These are phyloP conservation scores for Exophiala dermatitidis DNA, from an alignment of 2,329 filamentous ascomycete genomes.

Conservation along the genomic window DNA sequence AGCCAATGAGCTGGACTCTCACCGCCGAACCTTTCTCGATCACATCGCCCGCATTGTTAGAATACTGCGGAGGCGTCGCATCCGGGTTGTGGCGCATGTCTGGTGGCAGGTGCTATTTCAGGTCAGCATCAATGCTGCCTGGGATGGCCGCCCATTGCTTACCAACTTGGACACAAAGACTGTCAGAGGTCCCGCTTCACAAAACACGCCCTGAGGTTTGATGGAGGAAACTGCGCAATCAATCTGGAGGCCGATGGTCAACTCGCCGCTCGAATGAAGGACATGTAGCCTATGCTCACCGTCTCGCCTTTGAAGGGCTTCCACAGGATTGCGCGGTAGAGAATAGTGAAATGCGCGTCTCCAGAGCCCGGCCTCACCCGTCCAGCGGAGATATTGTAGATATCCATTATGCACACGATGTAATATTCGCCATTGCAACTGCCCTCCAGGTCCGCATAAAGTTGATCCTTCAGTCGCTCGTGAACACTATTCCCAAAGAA, in stretches of 20 bases:
- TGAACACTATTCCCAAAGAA: slow-evolving; percentile 95
- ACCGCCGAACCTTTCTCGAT: slow-evolving; percentile 93
- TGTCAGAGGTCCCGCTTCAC: slow-evolving; percentile 42
- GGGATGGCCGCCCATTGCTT: slow-evolving; percentile 11
- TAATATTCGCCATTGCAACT: slow-evolving; percentile 94
- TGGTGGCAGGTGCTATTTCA: slow-evolving; percentile 58
- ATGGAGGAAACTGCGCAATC: slow-evolving; percentile 90
- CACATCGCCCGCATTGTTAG: slow-evolving; percentile 80
- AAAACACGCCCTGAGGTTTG: slow-evolving; percentile 78
- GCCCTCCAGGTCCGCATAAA: slow-evolving; percentile 89
- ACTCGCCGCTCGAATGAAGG: not conserved
- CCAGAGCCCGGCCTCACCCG: slow-evolving; percentile 87
- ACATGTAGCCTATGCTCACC: slow-evolving; percentile 41
- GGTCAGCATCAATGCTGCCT: slow-evolving; percentile 8
- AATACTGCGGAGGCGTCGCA: slow-evolving; percentile 92
- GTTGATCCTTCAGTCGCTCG: slow-evolving; percentile 79
- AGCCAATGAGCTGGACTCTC: slow-evolving; percentile 88
- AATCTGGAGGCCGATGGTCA: slow-evolving; percentile 51
- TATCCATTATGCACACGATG: slow-evolving; percentile 96
- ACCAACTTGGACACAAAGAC: slow-evolving; percentile 47
- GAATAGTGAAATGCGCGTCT: slow-evolving; percentile 87
- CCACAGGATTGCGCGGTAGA: slow-evolving; percentile 95
- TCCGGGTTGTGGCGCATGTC: slow-evolving; percentile 94
- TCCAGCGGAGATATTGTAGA: slow-evolving; percentile 88
- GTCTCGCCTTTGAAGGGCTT: slow-evolving; percentile 97